These are phyloP conservation scores for Aspergillus biplanus DNA, from an alignment of 495 filamentous ascomycete genomes.

Conservation along the genomic window DNA sequence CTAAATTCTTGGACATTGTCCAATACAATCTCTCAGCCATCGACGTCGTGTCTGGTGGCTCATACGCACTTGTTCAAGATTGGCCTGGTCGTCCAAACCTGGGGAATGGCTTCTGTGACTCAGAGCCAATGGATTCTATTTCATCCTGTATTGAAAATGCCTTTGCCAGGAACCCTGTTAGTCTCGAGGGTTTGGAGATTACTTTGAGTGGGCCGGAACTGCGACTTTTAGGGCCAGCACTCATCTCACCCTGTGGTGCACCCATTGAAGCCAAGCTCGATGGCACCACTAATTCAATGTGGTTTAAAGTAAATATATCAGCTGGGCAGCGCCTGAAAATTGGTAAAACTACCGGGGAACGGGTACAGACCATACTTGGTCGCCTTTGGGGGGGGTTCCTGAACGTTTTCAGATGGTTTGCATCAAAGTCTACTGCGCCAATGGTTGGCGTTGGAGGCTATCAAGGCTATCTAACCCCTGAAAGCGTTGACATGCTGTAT, in stretches of 20 bases:
- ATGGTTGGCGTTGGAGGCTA: too few species aligned
- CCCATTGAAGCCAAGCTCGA: constrained; percentile 52
- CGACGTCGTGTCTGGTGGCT: constrained; percentile 58
- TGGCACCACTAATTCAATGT: constrained; percentile 54
- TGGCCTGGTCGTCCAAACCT: constrained; percentile 58
- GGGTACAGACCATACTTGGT: too few species aligned
- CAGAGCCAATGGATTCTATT: constrained; percentile 61
- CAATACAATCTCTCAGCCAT: constrained; percentile 53
- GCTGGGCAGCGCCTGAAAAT: constrained; percentile 54
- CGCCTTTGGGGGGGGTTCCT: too few species aligned
- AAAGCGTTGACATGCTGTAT: too few species aligned
- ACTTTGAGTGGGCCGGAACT: constrained; percentile 63
- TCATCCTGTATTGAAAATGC: constrained; percentile 59
- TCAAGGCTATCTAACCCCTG: too few species aligned
- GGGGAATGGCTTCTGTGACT: constrained; percentile 53
- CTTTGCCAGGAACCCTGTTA: constrained; percentile 57
- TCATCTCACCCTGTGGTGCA: constrained; percentile 59
- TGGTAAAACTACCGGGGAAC: too few species aligned
- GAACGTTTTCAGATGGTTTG: too few species aligned
- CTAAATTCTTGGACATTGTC: constrained; percentile 56
- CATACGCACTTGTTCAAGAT: constrained; percentile 63
- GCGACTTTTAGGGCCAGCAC: constrained; percentile 50
- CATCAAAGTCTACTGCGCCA: too few species aligned
- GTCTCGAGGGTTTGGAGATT: constrained; percentile 59
- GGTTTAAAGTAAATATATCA: constrained; percentile 53